These are phyloP conservation scores for Cladobotryum mycophilum DNA, from an alignment of 2,329 filamentous ascomycete species.

Conservation along the genomic window DNA sequence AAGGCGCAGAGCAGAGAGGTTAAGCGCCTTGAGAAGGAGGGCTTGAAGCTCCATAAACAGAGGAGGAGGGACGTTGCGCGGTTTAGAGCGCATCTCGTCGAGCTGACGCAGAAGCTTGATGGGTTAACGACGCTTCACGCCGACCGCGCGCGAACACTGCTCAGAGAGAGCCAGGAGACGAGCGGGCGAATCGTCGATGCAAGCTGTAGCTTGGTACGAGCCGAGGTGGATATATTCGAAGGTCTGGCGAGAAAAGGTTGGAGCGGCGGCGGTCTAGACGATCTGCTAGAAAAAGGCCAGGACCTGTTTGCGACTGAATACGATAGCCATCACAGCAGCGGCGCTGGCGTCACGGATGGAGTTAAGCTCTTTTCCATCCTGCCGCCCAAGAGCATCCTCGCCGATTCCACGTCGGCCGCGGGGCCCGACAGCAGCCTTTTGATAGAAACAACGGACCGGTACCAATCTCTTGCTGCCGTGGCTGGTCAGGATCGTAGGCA, in stretches of 20 bases:
- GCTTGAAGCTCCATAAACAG: conserved; percentile 55
- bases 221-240: conserved; percentile 66
- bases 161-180: conserved; percentile 60
- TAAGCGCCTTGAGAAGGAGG: conserved; percentile 58
- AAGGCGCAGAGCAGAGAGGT: conserved; percentile 54
- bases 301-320: conserved; percentile 51
- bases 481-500: conserved; percentile 21
- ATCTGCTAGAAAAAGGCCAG: conserved; percentile 56
- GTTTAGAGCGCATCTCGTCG: conserved; percentile 57
- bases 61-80: conserved; percentile 53
- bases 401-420: conserved; percentile 40
- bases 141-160: conserved; percentile 51
- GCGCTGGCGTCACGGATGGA: conserved; percentile 27
- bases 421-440: conserved; percentile 50
- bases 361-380: conserved; percentile 58
- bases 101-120: conserved; percentile 56
- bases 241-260: conserved; percentile 60
- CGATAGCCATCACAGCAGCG: conserved; percentile 25
- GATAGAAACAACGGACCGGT: conserved; percentile 43
- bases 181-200: conserved; percentile 57
- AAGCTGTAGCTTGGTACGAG: conserved; percentile 58
- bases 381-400: conserved; percentile 57
- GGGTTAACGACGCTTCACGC: conserved; percentile 55
- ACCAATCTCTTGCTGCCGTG: conserved; percentile 52
- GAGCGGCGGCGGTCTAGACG: conserved; percentile 60